Conservation (phyloP, 352 stramenopile species). For the Phytophthora pisi region DNA sequence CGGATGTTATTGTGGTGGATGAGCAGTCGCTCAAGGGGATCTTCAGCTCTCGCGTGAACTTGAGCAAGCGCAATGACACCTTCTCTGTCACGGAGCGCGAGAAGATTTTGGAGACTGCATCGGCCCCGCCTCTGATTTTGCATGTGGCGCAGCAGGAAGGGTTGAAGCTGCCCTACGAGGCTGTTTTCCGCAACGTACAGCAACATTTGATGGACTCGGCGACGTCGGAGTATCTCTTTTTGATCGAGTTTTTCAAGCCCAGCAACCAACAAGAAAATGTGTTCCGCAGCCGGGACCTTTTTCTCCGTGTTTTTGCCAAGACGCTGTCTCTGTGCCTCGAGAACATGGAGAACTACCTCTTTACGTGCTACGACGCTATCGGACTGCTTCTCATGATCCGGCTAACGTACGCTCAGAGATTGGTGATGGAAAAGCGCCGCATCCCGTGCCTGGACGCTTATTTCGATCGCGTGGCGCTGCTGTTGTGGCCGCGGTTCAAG, state of each 20-base stretch:
- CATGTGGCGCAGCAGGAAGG: conserved; percentile 95
- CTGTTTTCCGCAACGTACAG: conserved; percentile 95
- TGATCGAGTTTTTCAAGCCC: conserved; percentile 93
- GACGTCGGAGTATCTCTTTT: conserved; percentile 98
- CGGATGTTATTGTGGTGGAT: conserved; percentile 96
- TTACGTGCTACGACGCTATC: conserved; percentile 97
- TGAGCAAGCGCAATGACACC: conserved; percentile 96
- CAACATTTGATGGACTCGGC: conserved; percentile 98
- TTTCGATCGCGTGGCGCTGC: conserved; percentile 95
- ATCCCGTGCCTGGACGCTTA: conserved; percentile 95
- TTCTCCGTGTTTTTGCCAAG: conserved; percentile 95
- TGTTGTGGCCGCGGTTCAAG: conserved; percentile 98
- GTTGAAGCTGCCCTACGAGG: conserved; percentile 95
- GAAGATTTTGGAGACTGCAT: conserved; percentile 86
- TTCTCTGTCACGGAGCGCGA: conserved; percentile 93
- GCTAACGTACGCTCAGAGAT: conserved; percentile 89
- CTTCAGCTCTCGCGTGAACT: conserved; percentile 89
- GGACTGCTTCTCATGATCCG: conserved; percentile 99
- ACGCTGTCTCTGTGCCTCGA: conserved; percentile 96
- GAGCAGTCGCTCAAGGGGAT: conserved; percentile 92
- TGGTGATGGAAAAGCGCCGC: conserved; percentile 84
- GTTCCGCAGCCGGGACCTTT: conserved; percentile 88
- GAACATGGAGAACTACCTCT: conserved; percentile 98
- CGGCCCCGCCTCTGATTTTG: conserved; percentile 90
- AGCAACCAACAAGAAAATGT: conserved; percentile 68